Base-by-base conservation (phyloP, 257 asterid species). In the Lantana camara region DNA sequence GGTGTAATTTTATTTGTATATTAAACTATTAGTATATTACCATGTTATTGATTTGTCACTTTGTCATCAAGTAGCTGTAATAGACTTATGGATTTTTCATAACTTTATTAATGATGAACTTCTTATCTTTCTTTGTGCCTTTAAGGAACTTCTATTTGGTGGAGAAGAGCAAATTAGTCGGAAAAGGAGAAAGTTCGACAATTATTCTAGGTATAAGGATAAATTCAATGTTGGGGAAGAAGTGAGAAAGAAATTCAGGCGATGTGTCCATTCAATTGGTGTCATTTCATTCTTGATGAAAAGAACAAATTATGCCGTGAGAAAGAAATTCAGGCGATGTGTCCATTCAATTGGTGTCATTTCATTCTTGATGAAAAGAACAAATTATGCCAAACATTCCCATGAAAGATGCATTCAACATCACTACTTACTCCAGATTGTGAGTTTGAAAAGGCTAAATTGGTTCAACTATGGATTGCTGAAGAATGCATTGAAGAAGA, bases 391-490 rank as follows among this genome's bases (percentile, higher is more conserved):
- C n/a, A n/a, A n/a, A n/a, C n/a, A n/a, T n/a, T n/a, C n/a, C n/a
- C 50, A 59, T 49, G 24, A 44, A 38, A 63, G 61, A 54, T 78
- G 83, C 70, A 64, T 59, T 29, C 51, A 66, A 32, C 72, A 69
- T 29, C 45, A 21, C 47, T 78, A 13, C 75, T 77, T 62, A 68
- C 68, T 53, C 65, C 66, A 10, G 75, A 57, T 32, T 65, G 21
- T 57, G 75, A 78, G 41, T 79, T 79, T 70, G 82, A 61, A n/a
- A 76, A 60, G 68, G 74, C 69, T 51, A 70, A 71, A 73, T 40
- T 76, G 60, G 72, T 82, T 30, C 71, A 61, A 29, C 34, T 82
- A 66, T 79, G 88, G 88, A 76, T 79, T 17, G 88, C 88, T 1
- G 85, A 82, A 71, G 88, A 59, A 7, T 69, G 71, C 63, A 51